phyloP scores from a whole-genome alignment of 1,139 yeast species.

The Hyphopichia buzzinii region DNA sequence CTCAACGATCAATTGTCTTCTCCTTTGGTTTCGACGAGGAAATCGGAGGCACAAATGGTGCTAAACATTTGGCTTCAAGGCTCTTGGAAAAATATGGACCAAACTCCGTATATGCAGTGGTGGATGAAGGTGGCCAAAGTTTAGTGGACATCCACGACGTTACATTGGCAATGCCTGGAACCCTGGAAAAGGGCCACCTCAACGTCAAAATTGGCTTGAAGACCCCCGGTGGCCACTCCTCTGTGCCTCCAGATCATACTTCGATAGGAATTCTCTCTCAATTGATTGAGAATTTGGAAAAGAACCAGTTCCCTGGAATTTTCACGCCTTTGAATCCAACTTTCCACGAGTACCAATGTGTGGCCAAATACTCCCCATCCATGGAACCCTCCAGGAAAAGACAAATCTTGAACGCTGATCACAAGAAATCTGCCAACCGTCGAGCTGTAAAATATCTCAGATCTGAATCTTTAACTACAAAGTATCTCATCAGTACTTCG shows the following conservation, averaged over 20 bases:
- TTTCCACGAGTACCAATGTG: constrained; percentile 36
- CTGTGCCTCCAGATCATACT: constrained; percentile 45
- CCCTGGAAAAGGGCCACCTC: constrained; percentile 43
- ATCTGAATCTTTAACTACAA: constrained; percentile 13
- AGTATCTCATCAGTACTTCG: constrained; percentile 29
- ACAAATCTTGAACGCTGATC: constrained; percentile 26
- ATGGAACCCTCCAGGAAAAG: constrained; percentile 16
- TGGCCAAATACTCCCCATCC: constrained; percentile 31
- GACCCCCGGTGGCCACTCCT: constrained; percentile 48
- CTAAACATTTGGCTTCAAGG: constrained; percentile 22
- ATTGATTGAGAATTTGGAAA: constrained; percentile 33
- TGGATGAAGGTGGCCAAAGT: constrained; percentile 43
- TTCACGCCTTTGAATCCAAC: constrained; percentile 40
- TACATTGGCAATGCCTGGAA: constrained; percentile 51
- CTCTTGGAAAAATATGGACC: constrained; percentile 31
- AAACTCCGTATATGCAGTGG: constrained; percentile 34
- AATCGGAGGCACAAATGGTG: constrained; percentile 32
- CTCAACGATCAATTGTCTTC: constrained; percentile 38
- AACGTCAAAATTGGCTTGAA: constrained; percentile 30
- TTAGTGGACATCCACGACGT: constrained; percentile 35
- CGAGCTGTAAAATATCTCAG: constrained; percentile 17
- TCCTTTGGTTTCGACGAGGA: constrained; percentile 49
- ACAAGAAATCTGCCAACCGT: constrained; percentile 23
- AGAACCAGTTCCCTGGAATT: constrained; percentile 27
- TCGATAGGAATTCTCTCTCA: constrained; percentile 41